Conservation (phyloP, 1,284 basidiomycete species). For the Irpex sp. region DNA sequence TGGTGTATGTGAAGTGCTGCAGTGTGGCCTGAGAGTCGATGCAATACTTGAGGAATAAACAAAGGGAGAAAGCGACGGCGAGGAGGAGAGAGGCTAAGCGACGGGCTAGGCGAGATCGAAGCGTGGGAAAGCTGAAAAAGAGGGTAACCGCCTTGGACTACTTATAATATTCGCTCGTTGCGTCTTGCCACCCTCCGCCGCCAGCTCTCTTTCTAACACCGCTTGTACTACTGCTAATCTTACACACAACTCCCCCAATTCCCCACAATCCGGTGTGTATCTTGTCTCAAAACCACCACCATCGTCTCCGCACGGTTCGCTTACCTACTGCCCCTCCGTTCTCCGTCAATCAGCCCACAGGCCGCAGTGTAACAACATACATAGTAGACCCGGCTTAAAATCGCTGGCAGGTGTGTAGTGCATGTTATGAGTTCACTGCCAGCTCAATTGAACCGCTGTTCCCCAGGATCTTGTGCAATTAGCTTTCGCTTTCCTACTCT, state of each 20-base stretch:
- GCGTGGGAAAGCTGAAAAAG: constrained; percentile 29
- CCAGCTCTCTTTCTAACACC: constrained; percentile 16
- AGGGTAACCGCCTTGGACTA: constrained; percentile 45
- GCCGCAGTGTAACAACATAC: constrained; percentile 70
- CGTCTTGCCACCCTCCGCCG: constrained; percentile 16
- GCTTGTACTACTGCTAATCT: constrained; percentile 33
- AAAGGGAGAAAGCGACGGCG: background rate
- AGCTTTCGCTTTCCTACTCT: constrained; percentile 51
- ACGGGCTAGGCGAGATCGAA: constrained; percentile 11
- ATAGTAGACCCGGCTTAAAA: constrained; percentile 72
- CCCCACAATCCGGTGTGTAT: constrained; percentile 26
- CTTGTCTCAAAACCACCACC: constrained; percentile 12
- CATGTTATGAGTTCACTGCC: constrained; percentile 6
- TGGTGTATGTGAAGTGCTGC: background rate
- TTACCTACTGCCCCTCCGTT: constrained; percentile 15
- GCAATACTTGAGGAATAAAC: background rate
- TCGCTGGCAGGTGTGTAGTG: constrained; percentile 56
- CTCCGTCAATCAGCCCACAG: constrained; percentile 32
- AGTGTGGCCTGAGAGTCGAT: no score
- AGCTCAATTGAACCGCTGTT: constrained; percentile 11
- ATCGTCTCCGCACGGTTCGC: background rate
- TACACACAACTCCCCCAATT: constrained; percentile 35
- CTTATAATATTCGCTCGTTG: background rate
- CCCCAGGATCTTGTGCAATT: constrained; percentile 66
- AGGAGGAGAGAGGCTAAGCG: constrained; percentile 5